Percentiles rank a stretch among this genome's conserved stretches.
These are phyloP conservation scores for Penicillium sp. DNA, from an alignment of 2,329 filamentous ascomycete species.

Conservation along the genomic window DNA sequence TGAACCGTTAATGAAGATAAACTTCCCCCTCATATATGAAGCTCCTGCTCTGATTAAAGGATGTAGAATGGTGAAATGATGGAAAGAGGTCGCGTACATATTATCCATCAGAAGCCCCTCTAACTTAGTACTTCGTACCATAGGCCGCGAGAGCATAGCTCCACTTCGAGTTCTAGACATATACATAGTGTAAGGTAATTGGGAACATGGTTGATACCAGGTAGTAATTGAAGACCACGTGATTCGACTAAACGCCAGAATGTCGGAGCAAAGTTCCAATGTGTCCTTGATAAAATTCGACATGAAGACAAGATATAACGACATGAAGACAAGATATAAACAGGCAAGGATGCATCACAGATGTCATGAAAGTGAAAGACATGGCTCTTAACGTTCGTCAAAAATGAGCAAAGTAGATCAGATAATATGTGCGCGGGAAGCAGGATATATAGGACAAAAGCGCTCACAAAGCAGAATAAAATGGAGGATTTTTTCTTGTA, in stretches of 20 bases:
- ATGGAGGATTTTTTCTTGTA: background rate
- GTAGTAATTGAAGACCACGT: background rate
- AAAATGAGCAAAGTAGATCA: background rate
- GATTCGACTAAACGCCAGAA: background rate
- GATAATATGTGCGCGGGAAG: constrained; percentile 5
- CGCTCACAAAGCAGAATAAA: constrained; percentile 1
- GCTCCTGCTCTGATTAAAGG: background rate
- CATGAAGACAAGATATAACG: background rate
- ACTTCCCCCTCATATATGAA: background rate
- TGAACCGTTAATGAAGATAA: background rate
- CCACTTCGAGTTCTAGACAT: background rate
- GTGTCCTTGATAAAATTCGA: background rate
- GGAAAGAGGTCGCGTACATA: background rate
- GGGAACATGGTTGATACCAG: no score
- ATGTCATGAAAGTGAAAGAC: constrained; percentile 6
- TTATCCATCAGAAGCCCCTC: background rate
- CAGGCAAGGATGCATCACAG: background rate
- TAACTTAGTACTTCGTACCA: no score
- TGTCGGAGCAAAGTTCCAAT: background rate
- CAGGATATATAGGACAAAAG: background rate
- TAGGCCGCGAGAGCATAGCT: no score
- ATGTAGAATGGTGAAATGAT: background rate
- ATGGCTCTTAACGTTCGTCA: constrained; percentile 14
- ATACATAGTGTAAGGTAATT: background rate
- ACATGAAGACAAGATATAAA: background rate